phyloP scores from a whole-genome alignment of 345 rosid species.

The Gossypium arboreum region DNA sequence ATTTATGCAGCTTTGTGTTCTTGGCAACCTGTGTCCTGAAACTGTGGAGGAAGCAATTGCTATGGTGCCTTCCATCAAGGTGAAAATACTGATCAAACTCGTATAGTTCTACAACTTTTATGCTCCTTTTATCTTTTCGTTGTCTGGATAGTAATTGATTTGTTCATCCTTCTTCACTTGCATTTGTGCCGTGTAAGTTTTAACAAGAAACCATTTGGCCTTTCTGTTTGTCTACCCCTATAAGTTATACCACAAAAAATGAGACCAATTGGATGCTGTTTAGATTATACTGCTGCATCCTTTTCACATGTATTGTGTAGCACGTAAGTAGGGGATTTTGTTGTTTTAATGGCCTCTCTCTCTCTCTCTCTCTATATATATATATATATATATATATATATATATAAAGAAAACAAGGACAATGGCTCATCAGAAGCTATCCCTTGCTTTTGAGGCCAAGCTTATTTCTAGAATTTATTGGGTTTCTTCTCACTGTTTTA shows the following conservation, averaged over 20 bases:
- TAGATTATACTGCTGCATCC: neutral
- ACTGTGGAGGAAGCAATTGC: conserved; percentile 97
- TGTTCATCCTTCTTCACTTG: neutral
- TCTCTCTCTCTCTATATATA: neutral
- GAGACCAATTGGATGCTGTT: neutral
- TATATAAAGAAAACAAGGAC: neutral
- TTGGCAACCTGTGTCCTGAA: conserved; percentile 97
- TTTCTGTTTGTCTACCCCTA: too few species aligned
- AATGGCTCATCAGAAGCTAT: neutral
- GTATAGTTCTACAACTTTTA: neutral
- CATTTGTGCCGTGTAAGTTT: neutral
- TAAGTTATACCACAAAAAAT: neutral
- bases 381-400: too few species aligned
- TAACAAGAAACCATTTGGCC: too few species aligned
- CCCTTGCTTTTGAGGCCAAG: neutral
- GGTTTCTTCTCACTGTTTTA: conserved; percentile 4
- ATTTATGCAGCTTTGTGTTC: conserved; percentile 81
- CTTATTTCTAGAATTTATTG: conserved; percentile 1
- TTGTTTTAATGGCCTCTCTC: neutral
- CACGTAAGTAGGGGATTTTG: neutral
- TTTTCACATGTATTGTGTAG: neutral
- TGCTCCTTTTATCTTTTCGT: neutral
- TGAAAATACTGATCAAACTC: conserved; percentile 16
- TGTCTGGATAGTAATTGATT: neutral
- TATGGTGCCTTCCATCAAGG: conserved; percentile 97